Conservation (phyloP, 1,139 yeast species). For the Pichia sp. region DNA sequence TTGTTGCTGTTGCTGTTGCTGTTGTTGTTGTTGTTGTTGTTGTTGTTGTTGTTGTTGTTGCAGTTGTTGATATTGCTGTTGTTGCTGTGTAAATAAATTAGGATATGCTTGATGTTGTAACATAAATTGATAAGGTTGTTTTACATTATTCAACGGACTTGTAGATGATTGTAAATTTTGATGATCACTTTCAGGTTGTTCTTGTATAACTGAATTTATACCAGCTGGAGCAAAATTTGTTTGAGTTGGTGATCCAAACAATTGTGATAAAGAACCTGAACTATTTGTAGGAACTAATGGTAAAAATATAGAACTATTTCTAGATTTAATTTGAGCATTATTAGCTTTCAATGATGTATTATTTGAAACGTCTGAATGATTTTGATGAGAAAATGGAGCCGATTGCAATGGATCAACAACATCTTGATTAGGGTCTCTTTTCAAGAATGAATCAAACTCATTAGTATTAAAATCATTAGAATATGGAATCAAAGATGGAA, state of each 20-base stretch:
- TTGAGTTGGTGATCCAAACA: background rate
- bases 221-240: background rate
- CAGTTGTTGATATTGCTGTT: constrained; percentile 2
- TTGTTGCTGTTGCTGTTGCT: constrained; percentile 16
- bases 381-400: background rate
- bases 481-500: constrained; percentile 24
- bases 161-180: background rate
- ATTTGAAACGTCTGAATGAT: too few species aligned
- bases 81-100: constrained; percentile 27
- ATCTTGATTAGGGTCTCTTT: constrained; percentile 33
- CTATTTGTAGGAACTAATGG: constrained; percentile 1
- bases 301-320: background rate
- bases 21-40: constrained; percentile 13
- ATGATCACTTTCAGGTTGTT: background rate
- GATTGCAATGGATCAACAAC: constrained; percentile 12
- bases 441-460: constrained; percentile 41
- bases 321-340: background rate
- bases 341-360: background rate
- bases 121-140: constrained; percentile 2
- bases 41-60: constrained; percentile 5
- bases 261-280: constrained; percentile 6
- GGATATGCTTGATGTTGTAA: constrained; percentile 26
- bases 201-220: too few species aligned
- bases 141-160: background rate
- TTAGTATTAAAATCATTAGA: constrained; percentile 29